Evolutionary conservation across 2,329 filamentous ascomycete species (phyloP), one percentile per base, ranked within the genome.

Genomic region (Neoarthrinium moseri): DNA sequence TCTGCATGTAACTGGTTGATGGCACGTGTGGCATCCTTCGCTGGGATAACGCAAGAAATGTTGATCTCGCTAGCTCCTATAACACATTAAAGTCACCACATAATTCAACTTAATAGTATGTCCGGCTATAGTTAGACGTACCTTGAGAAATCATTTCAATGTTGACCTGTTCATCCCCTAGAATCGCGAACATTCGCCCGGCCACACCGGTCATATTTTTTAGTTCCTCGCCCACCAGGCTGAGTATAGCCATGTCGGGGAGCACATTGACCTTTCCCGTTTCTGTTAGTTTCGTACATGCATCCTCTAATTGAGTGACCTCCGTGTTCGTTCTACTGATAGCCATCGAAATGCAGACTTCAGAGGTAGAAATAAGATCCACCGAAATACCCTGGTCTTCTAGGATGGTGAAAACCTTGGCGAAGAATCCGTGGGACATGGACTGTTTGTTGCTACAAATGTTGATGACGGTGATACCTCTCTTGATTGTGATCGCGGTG

Each of bases 101-200:
- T 36, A 10, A 40, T 17, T 18, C 26, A 29, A n/a, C 26, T 8
- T 7, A 8, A n/a, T 29, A 29, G n/a, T 29, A 29, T 8, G 27
- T 26, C 26, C 43, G 24, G 22, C 27, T 24, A 22, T 33, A 6
- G n/a, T 24, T 24, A 44, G 39, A 60, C 75, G 60, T 76, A 92
- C 94, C 94, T 73, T 99, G 94, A 20, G 90, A 96, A 56, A 99
- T 99, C 94, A 99, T 99, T 71, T 99, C 94, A 57, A 99, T 90
- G 65, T 99, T 99, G 62, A 99, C 85, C 58, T 89, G 87, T 65
- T 96, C 87, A 63, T 96, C 89, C 33, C 94, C 94, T 15, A 99
- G 75, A 1, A 91, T 95, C 38, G 87, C 89, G 68, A 99, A 97
- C 88, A 99, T 97, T 56, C 81, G 84, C 22, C 94, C 94, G 6